Percentiles rank a stretch among this genome's conserved stretches.
phyloP scores from a whole-genome alignment of 192 early-diverging fungal genomes.

The Chytriomyces sp. region DNA sequence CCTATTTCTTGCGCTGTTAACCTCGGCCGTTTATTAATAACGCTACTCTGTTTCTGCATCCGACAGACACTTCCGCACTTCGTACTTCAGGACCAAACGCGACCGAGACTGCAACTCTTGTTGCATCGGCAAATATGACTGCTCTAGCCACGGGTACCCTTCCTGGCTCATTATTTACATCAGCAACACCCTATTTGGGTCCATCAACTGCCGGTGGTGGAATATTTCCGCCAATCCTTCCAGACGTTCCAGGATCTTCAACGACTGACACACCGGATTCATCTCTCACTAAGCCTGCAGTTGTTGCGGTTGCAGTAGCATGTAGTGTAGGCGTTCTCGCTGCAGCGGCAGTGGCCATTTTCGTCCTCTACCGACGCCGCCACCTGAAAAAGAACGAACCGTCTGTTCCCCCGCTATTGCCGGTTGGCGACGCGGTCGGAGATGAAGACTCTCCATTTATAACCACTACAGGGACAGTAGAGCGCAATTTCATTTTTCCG shows the following conservation, averaged over 20 bases:
- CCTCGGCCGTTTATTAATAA: neutral
- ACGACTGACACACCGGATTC: neutral
- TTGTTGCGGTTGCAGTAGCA: neutral
- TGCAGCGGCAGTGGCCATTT: neutral
- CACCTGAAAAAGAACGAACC: neutral
- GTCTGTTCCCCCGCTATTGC: neutral
- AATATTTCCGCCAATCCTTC: neutral
- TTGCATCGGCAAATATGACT: neutral
- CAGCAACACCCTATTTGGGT: neutral
- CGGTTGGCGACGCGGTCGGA: neutral
- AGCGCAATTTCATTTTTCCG: neutral
- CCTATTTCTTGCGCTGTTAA: neutral
- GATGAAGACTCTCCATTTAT: conserved; percentile 4
- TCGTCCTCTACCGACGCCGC: neutral
- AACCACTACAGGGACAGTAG: neutral
- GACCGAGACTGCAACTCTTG: neutral
- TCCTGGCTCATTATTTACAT: neutral
- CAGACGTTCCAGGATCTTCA: neutral
- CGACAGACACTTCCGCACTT: neutral
- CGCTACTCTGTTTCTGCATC: neutral
- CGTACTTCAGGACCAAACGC: neutral
- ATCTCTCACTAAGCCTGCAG: neutral
- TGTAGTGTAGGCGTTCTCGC: neutral
- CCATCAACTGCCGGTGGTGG: neutral
- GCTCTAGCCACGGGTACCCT: neutral